Base-by-base conservation (phyloP, 1,284 basidiomycete species). In the Sanguinoderma infundibulare region DNA sequence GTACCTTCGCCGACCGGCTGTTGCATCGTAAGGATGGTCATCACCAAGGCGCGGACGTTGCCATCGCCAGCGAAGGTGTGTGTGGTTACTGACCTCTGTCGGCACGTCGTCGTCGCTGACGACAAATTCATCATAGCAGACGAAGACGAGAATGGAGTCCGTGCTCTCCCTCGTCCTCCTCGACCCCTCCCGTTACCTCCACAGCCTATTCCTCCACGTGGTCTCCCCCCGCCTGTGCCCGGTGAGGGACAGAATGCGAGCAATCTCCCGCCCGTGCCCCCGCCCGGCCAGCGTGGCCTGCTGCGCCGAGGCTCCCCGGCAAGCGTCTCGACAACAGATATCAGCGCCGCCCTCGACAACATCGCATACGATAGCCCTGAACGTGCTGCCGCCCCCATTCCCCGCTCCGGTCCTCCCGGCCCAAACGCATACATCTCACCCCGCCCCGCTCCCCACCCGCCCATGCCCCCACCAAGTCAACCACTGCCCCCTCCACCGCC, bases 1-100 rank as follows among this genome's bases (percentile, higher is more conserved):
- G 66, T 35, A 74, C 72, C 40, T 73, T 76, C 28, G 73, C 73
- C 14, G 75, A 74, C 55, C 66, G 67, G 53, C 55, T 76, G 40
- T 67, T 73, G 57, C 67, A 70, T 50, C 57, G 70, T 61, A 62
- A 70, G 69, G 62, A 73, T n/a, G 62, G 59, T 26, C 61, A 63
- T 60, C 65, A 70, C 47, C 64, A 59, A 47, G 50, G 50, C 34
- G 49, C 60, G 12, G 65, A 66, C 15, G 63, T 66, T 35, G 57
- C 53, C 36, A 66, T 64, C 51, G 62, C 60, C 10, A 61, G 65
- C 40, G 65, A 60, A 57, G 64, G 63, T 69, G 49, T 69, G 49
- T 36, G 60, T 51, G 20, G n/a, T 26, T 34, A 20, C 39, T n/a
- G 14, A 32, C 30, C 8, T 51, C n/a, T 17, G 24, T 44, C 2